These are phyloP conservation scores for Beauveria bassiana DNA, from an alignment of 2,329 filamentous ascomycete species.

Conservation along the genomic window DNA sequence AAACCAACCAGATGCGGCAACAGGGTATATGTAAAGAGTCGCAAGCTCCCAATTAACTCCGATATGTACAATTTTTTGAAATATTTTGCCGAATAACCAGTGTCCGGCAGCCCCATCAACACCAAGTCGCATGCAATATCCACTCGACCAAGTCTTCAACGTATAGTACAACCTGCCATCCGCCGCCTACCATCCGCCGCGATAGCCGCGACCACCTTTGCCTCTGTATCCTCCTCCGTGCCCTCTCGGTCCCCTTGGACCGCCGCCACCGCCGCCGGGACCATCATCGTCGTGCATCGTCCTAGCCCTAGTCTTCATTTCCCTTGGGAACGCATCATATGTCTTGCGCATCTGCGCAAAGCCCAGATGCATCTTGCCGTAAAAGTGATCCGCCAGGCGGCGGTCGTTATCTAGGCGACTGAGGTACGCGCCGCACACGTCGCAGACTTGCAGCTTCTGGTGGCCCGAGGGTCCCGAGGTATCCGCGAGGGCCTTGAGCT, in stretches of 20 bases:
- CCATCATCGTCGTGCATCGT: conserved; percentile 43
- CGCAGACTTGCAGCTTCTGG: conserved; percentile 97
- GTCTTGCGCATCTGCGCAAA: conserved; percentile 98
- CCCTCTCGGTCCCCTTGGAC: conserved; percentile 42
- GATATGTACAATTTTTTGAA: neutral
- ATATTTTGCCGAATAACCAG: neutral
- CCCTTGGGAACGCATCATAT: conserved; percentile 76
- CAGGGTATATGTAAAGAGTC: neutral
- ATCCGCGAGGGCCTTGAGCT: conserved; percentile 84
- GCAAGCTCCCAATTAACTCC: neutral
- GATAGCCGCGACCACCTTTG: conserved; percentile 42
- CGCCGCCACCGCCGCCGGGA: conserved; percentile 32
- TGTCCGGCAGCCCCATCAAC: conserved; percentile 6
- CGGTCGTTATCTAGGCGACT: conserved; percentile 90
- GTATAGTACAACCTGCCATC: conserved; percentile 29
- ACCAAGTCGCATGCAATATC: neutral
- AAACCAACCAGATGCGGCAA: neutral
- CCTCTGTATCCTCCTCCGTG: conserved; percentile 48
- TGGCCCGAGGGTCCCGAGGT: conserved; percentile 89
- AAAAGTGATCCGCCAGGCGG: conserved; percentile 91
- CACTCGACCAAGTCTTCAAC: neutral
- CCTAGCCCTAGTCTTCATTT: conserved; percentile 66
- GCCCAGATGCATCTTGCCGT: conserved; percentile 97
- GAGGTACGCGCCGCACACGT: conserved; percentile 94
- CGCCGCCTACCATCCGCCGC: conserved; percentile 43